These are phyloP conservation scores for Metarhizium brunneum DNA, from an alignment of 2,329 filamentous ascomycete species.

Conservation along the genomic window DNA sequence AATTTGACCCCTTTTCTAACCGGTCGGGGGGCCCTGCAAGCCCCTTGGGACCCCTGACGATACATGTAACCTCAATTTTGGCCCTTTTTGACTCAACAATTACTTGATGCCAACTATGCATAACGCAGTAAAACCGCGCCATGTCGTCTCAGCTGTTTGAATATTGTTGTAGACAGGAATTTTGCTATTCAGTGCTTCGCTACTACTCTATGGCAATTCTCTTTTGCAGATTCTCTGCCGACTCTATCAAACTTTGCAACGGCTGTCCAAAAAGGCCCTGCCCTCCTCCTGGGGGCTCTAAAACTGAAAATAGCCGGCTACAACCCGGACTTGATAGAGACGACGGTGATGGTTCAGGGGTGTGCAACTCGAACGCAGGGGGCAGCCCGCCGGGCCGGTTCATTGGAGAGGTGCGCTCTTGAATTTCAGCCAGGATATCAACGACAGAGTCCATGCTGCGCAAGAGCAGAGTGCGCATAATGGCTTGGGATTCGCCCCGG, in stretches of 20 bases:
- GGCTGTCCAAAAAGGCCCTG: not conserved
- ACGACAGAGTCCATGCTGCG: conserved; percentile 1
- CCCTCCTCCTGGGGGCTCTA: too few relatives aligned
- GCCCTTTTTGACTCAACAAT: too few relatives aligned
- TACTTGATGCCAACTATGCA: too few relatives aligned
- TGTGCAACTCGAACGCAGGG: not conserved
- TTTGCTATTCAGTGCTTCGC: not conserved
- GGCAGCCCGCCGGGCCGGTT: not conserved
- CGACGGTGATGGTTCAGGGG: not conserved
- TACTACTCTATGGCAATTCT: not conserved
- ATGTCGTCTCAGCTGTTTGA: too few relatives aligned
- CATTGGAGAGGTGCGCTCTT: not conserved
- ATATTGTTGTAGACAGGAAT: too few relatives aligned
- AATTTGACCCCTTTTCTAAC: too few relatives aligned
- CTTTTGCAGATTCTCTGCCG: not conserved
- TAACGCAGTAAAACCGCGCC: too few relatives aligned
- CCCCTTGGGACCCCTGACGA: too few relatives aligned
- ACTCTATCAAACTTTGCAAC: not conserved
- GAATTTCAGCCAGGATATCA: not conserved
- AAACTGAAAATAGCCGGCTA: too few relatives aligned
- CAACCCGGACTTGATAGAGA: too few relatives aligned
- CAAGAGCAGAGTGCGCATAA: not conserved
- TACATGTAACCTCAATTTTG: too few relatives aligned
- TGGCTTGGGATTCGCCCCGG: not conserved
- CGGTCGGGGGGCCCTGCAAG: too few relatives aligned